A percentile compares a stretch with the other conserved stretches of the same genome.
These are phyloP conservation scores for Prunus yedoensis DNA, from an alignment of 331 rosid species.

Conservation along the genomic window DNA sequence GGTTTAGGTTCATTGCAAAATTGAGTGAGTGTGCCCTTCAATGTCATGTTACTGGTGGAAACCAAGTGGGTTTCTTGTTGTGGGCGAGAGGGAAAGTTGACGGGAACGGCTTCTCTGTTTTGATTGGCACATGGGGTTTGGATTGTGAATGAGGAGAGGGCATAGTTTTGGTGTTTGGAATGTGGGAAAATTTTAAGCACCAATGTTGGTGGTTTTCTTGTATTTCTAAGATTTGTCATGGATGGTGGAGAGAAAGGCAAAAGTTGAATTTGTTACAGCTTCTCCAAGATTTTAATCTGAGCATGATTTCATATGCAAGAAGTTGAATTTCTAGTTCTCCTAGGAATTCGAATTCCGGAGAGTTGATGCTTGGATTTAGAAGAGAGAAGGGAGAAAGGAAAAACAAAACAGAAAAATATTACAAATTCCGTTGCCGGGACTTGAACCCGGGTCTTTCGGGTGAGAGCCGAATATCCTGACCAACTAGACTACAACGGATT, in stretches of 20 bases:
- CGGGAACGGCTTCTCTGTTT: conserved; percentile 10
- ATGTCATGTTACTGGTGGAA: conserved; percentile 20
- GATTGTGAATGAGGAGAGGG: conserved; percentile 17
- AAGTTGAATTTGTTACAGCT: too few relatives aligned
- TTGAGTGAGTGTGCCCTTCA: not conserved
- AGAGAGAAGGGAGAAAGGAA: not conserved
- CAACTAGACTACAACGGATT: conserved; percentile 35
- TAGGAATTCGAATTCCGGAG: not conserved
- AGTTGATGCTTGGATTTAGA: not conserved
- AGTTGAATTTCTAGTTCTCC: not conserved
- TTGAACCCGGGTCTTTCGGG: conserved; percentile 34
- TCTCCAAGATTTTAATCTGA: not conserved
- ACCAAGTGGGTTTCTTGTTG: conserved; percentile 28
- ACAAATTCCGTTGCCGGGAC: conserved; percentile 25
- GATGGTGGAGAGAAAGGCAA: not conserved
- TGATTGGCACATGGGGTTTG: conserved; percentile 23
- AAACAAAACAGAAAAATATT: not conserved
- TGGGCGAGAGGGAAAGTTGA: conserved; percentile 16
- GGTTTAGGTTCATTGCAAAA: conserved; percentile 5
- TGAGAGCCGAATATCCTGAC: conserved; percentile 37
- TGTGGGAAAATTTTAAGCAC: conserved; percentile 12
- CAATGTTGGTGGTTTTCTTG: conserved; percentile 5
- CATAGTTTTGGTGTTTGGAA: conserved; percentile 20
- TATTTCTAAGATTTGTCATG: conserved; percentile 27
- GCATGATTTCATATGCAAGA: not conserved